Evolutionary conservation across 306 rosid genomes (phyloP), one percentile per base, ranked within the genome.

Genomic region (Inga laurina): DNA sequence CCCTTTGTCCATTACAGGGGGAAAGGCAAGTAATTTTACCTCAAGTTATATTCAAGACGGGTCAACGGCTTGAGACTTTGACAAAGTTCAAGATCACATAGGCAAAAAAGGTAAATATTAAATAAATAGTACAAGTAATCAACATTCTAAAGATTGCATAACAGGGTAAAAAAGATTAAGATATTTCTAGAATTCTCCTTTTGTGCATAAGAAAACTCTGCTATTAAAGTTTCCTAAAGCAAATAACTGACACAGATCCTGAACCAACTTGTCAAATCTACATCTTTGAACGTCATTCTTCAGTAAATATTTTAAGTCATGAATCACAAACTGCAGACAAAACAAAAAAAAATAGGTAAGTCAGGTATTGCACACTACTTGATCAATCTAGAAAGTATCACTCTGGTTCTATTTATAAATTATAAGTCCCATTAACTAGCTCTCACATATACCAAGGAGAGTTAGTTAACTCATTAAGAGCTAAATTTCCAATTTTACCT

Each of bases 261-360:
- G 82, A 86, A 79, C 84, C 64, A 85, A 78, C 81, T 74, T 79
- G 88, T 81, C 74, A 85, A 87, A 82, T 87, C 88, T 83, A 87
- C 86, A 79, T 68, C 83, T 82, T 90, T 79, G 88, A 86, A 83
- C 82, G 75, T 78, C 76, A 56, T 76, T 84, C 89, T 84, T 67
- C 79, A 77, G 87, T 79, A 83, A 79, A 46, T 72, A 16, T 46
- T 46, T 84, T 89, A 85, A 73, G 81, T 83, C 87, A 72, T 66
- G 86, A 89, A 43, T 82, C 83, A 71, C 89, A 80, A 83, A 90
- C 91, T 87, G 88, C 86, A 81, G 22, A 68, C 45, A 24, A 73
- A 15, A 18, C 68, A 56, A 64, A 52, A 56, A 52, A 56, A 64
- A 39, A 11, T 54, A 69, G 56, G 24, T 27, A 35, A 48, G 54